A percentile compares a stretch with the other conserved stretches of the same genome.
These are phyloP conservation scores for Fonsecaea pugnacius DNA, from an alignment of 2,329 filamentous ascomycete species.

Conservation along the genomic window DNA sequence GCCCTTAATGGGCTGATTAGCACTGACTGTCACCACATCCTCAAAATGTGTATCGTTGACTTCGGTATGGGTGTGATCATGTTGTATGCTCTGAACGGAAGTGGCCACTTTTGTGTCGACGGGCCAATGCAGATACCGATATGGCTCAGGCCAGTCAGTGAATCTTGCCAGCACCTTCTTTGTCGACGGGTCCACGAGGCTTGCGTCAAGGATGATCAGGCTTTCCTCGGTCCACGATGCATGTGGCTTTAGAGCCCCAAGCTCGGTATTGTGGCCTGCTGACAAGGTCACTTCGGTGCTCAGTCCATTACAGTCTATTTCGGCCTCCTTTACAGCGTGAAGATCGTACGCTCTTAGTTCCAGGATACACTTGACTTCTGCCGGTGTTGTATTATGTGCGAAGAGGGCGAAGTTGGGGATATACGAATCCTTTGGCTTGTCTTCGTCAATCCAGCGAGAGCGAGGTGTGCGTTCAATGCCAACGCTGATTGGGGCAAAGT, in stretches of 20 bases:
- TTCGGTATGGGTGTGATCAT: constrained; percentile 39
- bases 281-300: constrained; percentile 5
- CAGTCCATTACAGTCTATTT: neutral
- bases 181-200: constrained; percentile 37
- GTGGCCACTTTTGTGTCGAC: constrained; percentile 12
- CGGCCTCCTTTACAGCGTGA: neutral
- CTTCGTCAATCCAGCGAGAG: constrained; percentile 14
- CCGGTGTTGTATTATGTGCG: constrained; percentile 12
- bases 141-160: constrained; percentile 63
- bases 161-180: constrained; percentile 57
- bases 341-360: constrained; percentile 7
- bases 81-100: neutral
- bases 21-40: constrained; percentile 50
- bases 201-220: constrained; percentile 14
- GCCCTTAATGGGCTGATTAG: constrained; percentile 59
- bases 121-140: constrained; percentile 61
- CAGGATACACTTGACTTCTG: neutral
- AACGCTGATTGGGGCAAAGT: constrained; percentile 61
- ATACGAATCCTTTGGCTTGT: constrained; percentile 1
- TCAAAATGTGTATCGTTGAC: constrained; percentile 36
- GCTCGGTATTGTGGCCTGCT: constrained; percentile 19
- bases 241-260: constrained; percentile 1
- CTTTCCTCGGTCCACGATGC: constrained; percentile 18
- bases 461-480: constrained; percentile 47
- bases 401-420: constrained; percentile 9